These are phyloP conservation scores for Elsinoe fawcettii DNA, from an alignment of 2,329 filamentous ascomycete genomes.

Conservation along the genomic window DNA sequence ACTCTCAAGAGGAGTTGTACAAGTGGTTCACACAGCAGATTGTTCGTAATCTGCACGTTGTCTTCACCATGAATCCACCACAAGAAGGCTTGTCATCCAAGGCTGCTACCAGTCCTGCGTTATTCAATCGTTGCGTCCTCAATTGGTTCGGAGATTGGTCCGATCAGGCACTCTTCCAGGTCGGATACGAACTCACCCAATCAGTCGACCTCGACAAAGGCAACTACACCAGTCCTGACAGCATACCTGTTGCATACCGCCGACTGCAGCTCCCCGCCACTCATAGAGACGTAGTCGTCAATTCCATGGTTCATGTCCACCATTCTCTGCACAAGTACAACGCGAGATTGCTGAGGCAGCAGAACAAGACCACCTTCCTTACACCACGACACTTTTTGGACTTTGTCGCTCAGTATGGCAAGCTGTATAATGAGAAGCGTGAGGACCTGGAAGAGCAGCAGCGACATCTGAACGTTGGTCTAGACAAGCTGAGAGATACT, in stretches of 20 bases:
- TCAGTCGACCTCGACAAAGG: slow-evolving; percentile 90
- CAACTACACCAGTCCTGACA: slow-evolving; percentile 79
- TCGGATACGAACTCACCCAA: slow-evolving; percentile 88
- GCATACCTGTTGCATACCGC: slow-evolving; percentile 85
- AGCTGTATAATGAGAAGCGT: slow-evolving; percentile 94
- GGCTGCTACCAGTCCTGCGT: slow-evolving; percentile 89
- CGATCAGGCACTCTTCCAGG: slow-evolving; percentile 96
- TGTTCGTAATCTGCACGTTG: slow-evolving; percentile 96
- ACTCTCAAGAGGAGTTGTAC: slow-evolving; percentile 98
- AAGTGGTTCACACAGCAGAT: slow-evolving; percentile 99
- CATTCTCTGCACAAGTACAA: slow-evolving; percentile 92
- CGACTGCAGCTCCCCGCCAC: slow-evolving; percentile 76
- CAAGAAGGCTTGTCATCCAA: slow-evolving; percentile 92
- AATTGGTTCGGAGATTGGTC: slow-evolving; percentile 99
- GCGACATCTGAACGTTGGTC: slow-evolving; percentile 91
- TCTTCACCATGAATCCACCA: slow-evolving; percentile 99
- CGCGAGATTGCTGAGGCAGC: slow-evolving; percentile 76
- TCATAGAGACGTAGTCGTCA: slow-evolving; percentile 86
- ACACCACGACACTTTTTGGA: slow-evolving; percentile 96
- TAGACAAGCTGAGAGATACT: slow-evolving; percentile 94
- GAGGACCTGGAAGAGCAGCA: slow-evolving; percentile 98
- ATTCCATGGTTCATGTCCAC: slow-evolving; percentile 98
- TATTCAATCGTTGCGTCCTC: slow-evolving; percentile 99
- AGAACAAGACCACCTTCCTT: slow-evolving; percentile 84
- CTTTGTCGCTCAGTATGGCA: slow-evolving; percentile 96